phyloP scores from a whole-genome alignment of 768 basidiomycete species.

The Phanerochaete sordida region DNA sequence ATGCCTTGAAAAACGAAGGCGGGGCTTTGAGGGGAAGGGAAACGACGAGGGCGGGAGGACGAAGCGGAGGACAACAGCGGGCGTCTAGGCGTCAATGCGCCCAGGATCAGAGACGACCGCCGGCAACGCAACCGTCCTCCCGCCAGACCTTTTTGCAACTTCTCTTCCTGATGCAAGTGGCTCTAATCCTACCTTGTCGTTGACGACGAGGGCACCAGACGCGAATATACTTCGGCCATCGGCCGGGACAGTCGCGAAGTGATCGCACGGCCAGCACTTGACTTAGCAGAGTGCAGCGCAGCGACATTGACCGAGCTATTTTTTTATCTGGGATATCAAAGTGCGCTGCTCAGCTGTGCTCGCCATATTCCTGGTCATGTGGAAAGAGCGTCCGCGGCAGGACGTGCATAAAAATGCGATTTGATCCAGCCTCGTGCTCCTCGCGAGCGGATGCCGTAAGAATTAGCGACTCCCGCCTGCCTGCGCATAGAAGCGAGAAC shows the following conservation, averaged over 20 bases:
- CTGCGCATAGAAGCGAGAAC: no score
- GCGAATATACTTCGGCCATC: not conserved
- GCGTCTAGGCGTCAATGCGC: not conserved
- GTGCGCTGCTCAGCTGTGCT: no score
- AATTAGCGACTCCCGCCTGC: no score
- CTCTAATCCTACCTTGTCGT: not conserved
- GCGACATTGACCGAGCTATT: no score
- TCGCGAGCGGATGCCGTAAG: no score
- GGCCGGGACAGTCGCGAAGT: not conserved
- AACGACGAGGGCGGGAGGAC: not conserved
- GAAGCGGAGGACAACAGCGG: conserved; percentile 3
- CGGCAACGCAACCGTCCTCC: conserved; percentile 5
- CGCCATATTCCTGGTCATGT: no score
- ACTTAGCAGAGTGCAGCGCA: no score
- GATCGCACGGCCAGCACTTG: no score
- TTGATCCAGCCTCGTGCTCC: no score
- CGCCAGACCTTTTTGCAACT: not conserved
- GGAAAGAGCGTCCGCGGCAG: no score
- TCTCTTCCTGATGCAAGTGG: not conserved
- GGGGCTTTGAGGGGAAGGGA: not conserved
- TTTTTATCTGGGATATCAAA: no score
- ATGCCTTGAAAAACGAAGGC: conserved; percentile 29
- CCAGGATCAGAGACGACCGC: not conserved
- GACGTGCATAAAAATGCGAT: no score
- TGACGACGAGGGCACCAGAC: not conserved